These are phyloP conservation scores for Draba incana DNA, from an alignment of 345 rosid genomes.

Conservation along the genomic window DNA sequence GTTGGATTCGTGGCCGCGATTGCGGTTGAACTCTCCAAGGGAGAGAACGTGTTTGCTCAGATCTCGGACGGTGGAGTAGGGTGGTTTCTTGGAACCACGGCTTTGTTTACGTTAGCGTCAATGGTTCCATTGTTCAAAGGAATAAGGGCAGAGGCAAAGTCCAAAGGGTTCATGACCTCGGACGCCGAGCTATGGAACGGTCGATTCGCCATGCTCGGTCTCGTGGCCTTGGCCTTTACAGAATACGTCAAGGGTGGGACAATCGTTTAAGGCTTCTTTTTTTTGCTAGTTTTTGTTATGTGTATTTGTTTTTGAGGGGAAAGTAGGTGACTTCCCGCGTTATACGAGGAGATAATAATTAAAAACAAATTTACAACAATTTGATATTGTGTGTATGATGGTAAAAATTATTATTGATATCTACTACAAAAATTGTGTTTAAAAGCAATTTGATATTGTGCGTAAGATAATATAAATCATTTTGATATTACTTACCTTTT, in stretches of 20 bases:
- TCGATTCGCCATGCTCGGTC: constrained; percentile 77
- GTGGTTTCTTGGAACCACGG: constrained; percentile 61
- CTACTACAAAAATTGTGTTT: too few species aligned
- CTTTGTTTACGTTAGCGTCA: constrained; percentile 63
- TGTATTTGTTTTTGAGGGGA: neutral
- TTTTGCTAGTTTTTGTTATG: neutral
- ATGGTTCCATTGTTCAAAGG: constrained; percentile 64
- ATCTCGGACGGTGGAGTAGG: constrained; percentile 59
- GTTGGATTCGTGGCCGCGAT: constrained; percentile 72
- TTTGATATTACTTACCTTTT: too few species aligned
- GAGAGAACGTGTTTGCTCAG: constrained; percentile 67
- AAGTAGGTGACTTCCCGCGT: too few species aligned
- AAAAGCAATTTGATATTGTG: too few species aligned
- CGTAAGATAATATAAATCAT: too few species aligned
- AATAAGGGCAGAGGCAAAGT: constrained; percentile 54
- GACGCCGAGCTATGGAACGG: constrained; percentile 91
- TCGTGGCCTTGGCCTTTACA: constrained; percentile 72
- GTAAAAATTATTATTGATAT: too few species aligned
- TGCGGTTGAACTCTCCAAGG: constrained; percentile 63
- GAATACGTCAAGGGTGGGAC: constrained; percentile 69
- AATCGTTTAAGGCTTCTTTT: constrained; percentile 38
- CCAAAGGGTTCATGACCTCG: constrained; percentile 69
- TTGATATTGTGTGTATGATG: too few species aligned
- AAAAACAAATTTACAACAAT: too few species aligned
- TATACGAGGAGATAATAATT: too few species aligned